A percentile compares a stretch with the other conserved stretches of the same genome.
phyloP scores from a whole-genome alignment of 1,284 basidiomycete species.

The Bjerkandera adusta region DNA sequence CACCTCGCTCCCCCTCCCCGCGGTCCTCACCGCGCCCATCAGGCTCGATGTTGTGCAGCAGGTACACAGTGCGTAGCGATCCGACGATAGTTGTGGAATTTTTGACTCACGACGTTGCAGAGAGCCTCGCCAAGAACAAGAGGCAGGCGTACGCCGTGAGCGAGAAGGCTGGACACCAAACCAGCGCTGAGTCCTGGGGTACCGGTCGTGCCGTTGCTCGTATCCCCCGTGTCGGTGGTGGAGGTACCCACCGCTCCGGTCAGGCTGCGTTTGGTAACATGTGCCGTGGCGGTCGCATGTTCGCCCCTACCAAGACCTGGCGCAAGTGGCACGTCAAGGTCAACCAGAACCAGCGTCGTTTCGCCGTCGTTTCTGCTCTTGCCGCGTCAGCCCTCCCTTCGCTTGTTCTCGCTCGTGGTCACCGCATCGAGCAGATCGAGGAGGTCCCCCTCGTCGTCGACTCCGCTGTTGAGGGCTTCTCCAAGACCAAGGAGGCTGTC shows the following conservation, averaged over 20 bases:
- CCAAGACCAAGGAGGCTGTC: constrained; percentile 98
- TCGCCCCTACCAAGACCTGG: constrained; percentile 99
- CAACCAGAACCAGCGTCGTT: constrained; percentile 99
- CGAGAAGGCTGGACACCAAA: constrained; percentile 99
- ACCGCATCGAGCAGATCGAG: constrained; percentile 97
- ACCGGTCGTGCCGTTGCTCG: constrained; percentile 99
- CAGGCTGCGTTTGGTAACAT: constrained; percentile 99
- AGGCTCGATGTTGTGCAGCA: constrained; percentile 97
- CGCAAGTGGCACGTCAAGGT: constrained; percentile 99
- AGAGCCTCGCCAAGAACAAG: constrained; percentile 99
- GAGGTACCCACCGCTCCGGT: constrained; percentile 98
- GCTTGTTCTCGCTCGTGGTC: constrained; percentile 97
- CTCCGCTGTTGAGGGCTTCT: constrained; percentile 80
- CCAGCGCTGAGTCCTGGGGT: constrained; percentile 98
- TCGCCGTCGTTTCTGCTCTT: constrained; percentile 96
- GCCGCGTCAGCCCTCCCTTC: constrained; percentile 98
- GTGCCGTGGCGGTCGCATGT: constrained; percentile 99
- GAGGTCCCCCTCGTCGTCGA: constrained; percentile 96
- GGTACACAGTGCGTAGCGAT: constrained; percentile 86
- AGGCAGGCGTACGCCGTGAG: constrained; percentile 97
- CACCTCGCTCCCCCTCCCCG: constrained; percentile 89
- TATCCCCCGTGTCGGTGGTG: constrained; percentile 99
- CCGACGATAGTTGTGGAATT: background rate
- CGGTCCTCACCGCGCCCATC: constrained; percentile 98
- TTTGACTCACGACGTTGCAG: constrained; percentile 38